Evolutionary conservation across 371 early-diverging fungal genomes (phyloP), one percentile per base, ranked within the genome.

Genomic region (Mucor velutinosus): DNA sequence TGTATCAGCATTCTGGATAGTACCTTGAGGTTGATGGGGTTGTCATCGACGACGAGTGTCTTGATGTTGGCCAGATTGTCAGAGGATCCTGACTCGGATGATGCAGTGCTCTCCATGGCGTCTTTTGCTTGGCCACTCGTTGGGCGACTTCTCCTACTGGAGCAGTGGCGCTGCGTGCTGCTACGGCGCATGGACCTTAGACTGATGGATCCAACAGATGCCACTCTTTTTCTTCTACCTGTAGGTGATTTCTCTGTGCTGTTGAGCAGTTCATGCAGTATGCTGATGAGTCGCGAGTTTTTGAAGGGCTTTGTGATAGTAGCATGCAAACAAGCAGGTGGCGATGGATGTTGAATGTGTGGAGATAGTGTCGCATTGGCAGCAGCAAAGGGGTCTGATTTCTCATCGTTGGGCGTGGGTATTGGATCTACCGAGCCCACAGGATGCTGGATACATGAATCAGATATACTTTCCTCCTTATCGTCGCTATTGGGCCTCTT

Each of bases 31-130:
- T 86, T 86, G 47, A 86, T 76, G 1, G 84, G 81, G 53, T 86
- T 86, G 58, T 86, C 87, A 49, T 86, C 87, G 0, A 85, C 87
- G 0, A 86, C 72, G 55, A 86, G 43, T 0, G 81, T 79, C 33
- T 62, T 73, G 25, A 82, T 53, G 19, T 27, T 12, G 11, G 58
- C 45, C 12, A 63, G 27, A 27, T 63, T 30, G 17, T 53, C 37
- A 14, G 35, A 39, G 8, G 25, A 25, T 35, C 32, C 53, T 25
- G 25, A 53, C 0, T 53, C 27, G 6, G 15, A 27, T 2, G 53
- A 21, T 8, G 35, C 35, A 4, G 35, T 33, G 4, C 35, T 10
- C 7, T 33, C 30, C 30, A 30, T 30, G 3, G 30, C 5, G 30
- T 30, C 30, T 2, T 30, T 30, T 30, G 30, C 30, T 30, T 30